phyloP scores from a whole-genome alignment of 805 yeast species.

The Candida sakaeoensis region DNA sequence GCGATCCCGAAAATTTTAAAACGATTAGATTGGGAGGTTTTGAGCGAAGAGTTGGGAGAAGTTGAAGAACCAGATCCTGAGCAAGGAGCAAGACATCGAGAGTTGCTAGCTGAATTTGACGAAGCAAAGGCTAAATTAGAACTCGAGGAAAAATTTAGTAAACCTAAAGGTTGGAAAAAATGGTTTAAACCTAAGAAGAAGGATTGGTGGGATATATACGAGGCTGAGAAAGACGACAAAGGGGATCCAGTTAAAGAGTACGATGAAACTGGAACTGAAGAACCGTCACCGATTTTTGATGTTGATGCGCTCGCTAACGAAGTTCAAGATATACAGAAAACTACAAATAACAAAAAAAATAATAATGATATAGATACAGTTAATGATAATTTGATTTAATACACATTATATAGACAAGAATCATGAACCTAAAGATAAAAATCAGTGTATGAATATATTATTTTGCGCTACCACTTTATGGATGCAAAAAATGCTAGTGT shows the following conservation, averaged over 20 bases:
- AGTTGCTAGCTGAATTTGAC: slow-evolving; percentile 79
- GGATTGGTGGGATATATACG: slow-evolving; percentile 57
- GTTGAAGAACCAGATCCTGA: slow-evolving; percentile 96
- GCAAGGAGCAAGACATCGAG: slow-evolving; percentile 75
- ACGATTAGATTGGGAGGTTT: slow-evolving; percentile 70
- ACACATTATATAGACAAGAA: too few relatives aligned
- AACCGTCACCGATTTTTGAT: slow-evolving; percentile 36
- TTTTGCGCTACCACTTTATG: too few relatives aligned
- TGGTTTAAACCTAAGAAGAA: slow-evolving; percentile 48
- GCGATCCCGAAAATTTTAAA: slow-evolving; percentile 82
- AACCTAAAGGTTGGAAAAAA: slow-evolving; percentile 44
- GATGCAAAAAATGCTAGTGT: too few relatives aligned
- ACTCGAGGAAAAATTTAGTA: slow-evolving; percentile 25
- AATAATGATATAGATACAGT: not conserved
- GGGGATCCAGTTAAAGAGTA: slow-evolving; percentile 8
- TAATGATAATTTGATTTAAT: slow-evolving; percentile 1
- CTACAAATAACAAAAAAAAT: not conserved
- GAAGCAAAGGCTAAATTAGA: slow-evolving; percentile 69
- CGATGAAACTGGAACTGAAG: slow-evolving; percentile 17
- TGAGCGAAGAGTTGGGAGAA: slow-evolving; percentile 89
- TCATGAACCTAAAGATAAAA: too few relatives aligned
- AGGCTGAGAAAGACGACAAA: slow-evolving; percentile 13
- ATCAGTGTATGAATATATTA: too few relatives aligned
- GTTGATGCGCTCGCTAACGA: slow-evolving; percentile 42
- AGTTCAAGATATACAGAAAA: slow-evolving; percentile 39